phyloP scores from a whole-genome alignment of 345 rosid species.

The Odontarrhena argentea region DNA sequence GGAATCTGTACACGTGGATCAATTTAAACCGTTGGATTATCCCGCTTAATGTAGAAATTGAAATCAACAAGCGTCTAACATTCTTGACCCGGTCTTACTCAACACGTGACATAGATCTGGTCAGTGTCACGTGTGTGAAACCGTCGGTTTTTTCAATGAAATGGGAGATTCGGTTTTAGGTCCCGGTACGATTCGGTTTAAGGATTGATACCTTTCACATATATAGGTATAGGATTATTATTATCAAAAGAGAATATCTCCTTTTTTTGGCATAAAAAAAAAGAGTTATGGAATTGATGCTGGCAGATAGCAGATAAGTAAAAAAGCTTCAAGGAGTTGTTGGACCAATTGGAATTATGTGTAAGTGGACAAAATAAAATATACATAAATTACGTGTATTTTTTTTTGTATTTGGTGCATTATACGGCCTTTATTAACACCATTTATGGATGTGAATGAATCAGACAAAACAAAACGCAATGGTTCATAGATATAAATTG shows the following conservation, averaged over 20 bases:
- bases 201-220: slow-evolving; percentile 20
- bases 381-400: no score
- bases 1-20: slow-evolving; percentile 26
- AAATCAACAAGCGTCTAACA: slow-evolving; percentile 13
- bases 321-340: slow-evolving; percentile 2
- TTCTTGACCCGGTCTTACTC: slow-evolving; percentile 26
- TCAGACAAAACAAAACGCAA: no score
- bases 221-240: background rate
- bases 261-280: background rate
- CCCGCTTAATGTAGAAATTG: background rate
- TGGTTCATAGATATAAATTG: no score
- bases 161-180: slow-evolving; percentile 9
- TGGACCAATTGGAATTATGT: background rate
- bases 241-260: background rate
- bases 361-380: no score
- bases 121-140: slow-evolving; percentile 14
- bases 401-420: no score
- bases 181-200: slow-evolving; percentile 28
- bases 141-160: slow-evolving; percentile 1
- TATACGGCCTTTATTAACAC: no score
- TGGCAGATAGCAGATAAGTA: slow-evolving; percentile 7
- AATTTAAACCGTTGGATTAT: background rate
- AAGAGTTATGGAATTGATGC: background rate
- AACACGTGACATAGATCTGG: background rate
- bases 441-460: no score